A percentile compares a stretch with the other conserved stretches of the same genome.
Evolutionary conservation across 805 yeast species (phyloP).

Genomic region (Myxozyma kluyveri): DNA sequence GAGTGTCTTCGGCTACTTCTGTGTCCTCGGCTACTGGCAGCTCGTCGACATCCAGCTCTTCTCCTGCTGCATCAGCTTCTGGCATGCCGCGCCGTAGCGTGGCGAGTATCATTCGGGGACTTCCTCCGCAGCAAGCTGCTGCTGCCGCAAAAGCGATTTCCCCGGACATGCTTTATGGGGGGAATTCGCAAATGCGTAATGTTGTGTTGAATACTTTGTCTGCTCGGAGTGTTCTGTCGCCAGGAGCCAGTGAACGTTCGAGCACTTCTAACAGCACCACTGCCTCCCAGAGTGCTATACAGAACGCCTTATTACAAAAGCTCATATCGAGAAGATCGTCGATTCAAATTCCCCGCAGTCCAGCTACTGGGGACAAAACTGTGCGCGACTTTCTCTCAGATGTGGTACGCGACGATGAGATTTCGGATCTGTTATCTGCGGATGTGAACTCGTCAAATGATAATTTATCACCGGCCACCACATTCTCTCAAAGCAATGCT

Average conservation of each 20-base stretch:
- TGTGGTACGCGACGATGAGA: constrained; percentile 13
- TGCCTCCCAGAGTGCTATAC: too few relatives aligned
- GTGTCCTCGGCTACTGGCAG: background rate
- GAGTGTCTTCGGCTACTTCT: constrained; percentile 5
- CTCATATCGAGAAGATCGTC: too few relatives aligned
- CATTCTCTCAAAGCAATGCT: background rate
- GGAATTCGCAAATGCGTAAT: constrained; percentile 3
- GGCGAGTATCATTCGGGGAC: too few relatives aligned
- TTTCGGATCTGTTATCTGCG: constrained; percentile 11
- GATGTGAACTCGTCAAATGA: constrained; percentile 6
- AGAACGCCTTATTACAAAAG: too few relatives aligned
- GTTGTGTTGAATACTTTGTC: constrained; percentile 14
- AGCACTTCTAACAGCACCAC: too few relatives aligned
- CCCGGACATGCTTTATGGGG: constrained; percentile 18
- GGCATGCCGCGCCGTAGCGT: constrained; percentile 1
- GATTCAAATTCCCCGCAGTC: too few relatives aligned
- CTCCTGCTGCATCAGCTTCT: background rate
- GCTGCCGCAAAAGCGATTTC: constrained; percentile 8
- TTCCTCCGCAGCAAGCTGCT: too few relatives aligned
- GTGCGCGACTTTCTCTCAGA: background rate
- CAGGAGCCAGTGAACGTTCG: too few relatives aligned
- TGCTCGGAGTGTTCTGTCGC: constrained; percentile 10
- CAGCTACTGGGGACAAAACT: background rate
- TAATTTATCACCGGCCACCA: background rate
- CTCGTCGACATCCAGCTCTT: background rate